Conservation (phyloP, 2,329 filamentous ascomycete genomes). For the Huntiella abstrusa region DNA sequence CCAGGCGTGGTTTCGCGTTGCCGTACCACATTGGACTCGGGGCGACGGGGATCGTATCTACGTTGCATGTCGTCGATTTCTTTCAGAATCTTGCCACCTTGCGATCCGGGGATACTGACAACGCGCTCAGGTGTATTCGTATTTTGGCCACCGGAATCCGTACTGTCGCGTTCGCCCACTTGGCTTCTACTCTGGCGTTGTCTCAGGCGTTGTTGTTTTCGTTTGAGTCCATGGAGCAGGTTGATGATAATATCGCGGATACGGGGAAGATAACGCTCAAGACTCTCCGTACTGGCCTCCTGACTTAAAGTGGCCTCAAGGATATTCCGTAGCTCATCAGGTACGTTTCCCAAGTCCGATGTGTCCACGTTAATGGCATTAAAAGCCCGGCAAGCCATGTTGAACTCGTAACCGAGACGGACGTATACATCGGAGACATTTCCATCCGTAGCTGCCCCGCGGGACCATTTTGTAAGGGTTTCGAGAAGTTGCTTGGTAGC, state of each 20-base stretch:
- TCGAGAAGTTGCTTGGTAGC: slow-evolving; percentile 96
- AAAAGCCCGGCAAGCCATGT: slow-evolving; percentile 93
- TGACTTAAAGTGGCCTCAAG: slow-evolving; percentile 92
- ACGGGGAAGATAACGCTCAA: slow-evolving; percentile 81
- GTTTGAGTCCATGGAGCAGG: slow-evolving; percentile 82
- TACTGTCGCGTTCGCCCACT: slow-evolving; percentile 33
- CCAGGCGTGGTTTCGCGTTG: slow-evolving; percentile 23
- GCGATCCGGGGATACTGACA: slow-evolving; percentile 20
- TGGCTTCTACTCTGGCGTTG: slow-evolving; percentile 45
- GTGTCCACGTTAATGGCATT: slow-evolving; percentile 94
- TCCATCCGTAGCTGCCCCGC: slow-evolving; percentile 73
- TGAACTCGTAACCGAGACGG: slow-evolving; percentile 93
- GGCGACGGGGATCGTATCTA: slow-evolving; percentile 22
- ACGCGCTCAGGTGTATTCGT: slow-evolving; percentile 38
- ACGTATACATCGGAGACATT: slow-evolving; percentile 98
- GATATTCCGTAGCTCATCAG: slow-evolving; percentile 74
- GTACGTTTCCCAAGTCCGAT: slow-evolving; percentile 81
- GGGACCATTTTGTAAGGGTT: slow-evolving; percentile 94
- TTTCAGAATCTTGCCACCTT: slow-evolving; percentile 31
- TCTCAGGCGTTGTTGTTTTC: slow-evolving; percentile 79
- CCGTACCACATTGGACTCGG: slow-evolving; percentile 24
- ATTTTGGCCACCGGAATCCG: slow-evolving; percentile 3
- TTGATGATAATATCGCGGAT: slow-evolving; percentile 99
- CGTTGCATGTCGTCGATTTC: slow-evolving; percentile 40
- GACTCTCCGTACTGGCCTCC: slow-evolving; percentile 79